Evolutionary conservation across 306 rosid species (phyloP).

Genomic region (Benincasa hispida): DNA sequence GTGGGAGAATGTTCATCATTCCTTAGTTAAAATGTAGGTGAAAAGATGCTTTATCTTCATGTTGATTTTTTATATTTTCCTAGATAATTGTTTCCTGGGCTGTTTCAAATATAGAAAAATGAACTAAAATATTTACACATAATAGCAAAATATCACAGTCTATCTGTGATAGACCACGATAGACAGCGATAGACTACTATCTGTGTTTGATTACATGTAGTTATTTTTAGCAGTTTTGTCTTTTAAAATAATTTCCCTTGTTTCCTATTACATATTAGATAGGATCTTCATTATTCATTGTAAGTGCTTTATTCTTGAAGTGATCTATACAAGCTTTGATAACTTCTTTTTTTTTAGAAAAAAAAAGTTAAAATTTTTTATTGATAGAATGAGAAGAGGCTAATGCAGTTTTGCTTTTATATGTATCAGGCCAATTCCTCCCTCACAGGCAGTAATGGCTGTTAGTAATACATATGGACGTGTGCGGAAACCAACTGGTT

Average conservation of each 20-base stretch:
- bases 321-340: not conserved
- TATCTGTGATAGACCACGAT: no score
- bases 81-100: not conserved
- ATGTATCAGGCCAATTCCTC: slow-evolving; percentile 78
- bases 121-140: no score
- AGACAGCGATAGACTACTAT: no score
- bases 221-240: no score
- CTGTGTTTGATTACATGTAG: no score
- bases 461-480: slow-evolving; percentile 85
- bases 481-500: slow-evolving; percentile 73
- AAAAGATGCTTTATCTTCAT: not conserved
- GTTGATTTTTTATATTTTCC: not conserved
- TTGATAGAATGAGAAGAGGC: no score
- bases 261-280: not conserved
- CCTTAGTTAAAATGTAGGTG: not conserved
- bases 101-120: no score
- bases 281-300: not conserved
- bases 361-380: no score
- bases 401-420: not conserved
- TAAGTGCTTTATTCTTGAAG: not conserved
- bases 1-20: not conserved
- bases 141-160: no score
- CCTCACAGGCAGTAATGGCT: slow-evolving; percentile 94
- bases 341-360: no score
- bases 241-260: no score